phyloP scores from a whole-genome alignment of 495 filamentous ascomycete genomes.

The Aspergillus campestris region DNA sequence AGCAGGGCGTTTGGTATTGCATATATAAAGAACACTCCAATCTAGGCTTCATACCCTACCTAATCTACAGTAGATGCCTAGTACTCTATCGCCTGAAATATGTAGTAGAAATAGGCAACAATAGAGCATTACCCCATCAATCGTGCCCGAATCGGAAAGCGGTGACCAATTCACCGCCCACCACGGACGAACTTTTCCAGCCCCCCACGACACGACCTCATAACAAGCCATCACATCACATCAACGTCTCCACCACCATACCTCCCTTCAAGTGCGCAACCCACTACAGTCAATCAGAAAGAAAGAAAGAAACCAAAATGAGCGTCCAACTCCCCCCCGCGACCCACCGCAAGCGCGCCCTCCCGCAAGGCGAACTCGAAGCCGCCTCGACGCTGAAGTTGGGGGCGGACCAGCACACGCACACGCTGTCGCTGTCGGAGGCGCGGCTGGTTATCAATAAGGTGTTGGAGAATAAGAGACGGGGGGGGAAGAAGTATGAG shows the following conservation, averaged over 20 bases:
- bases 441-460: slow-evolving; percentile 87
- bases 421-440: slow-evolving; percentile 80
- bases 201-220: too few relatives aligned
- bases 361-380: slow-evolving; percentile 78
- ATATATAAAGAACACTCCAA: too few relatives aligned
- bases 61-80: too few relatives aligned
- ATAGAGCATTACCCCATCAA: too few relatives aligned
- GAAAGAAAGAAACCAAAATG: slow-evolving; percentile 16
- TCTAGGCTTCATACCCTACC: too few relatives aligned
- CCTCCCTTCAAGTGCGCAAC: background rate
- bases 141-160: too few relatives aligned
- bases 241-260: background rate
- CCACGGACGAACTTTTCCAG: too few relatives aligned
- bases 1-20: too few relatives aligned
- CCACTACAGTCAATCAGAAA: background rate
- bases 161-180: too few relatives aligned
- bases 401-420: slow-evolving; percentile 84
- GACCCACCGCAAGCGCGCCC: slow-evolving; percentile 63
- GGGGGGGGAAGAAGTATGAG: slow-evolving; percentile 40
- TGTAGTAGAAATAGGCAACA: too few relatives aligned
- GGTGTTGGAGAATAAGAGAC: slow-evolving; percentile 56
- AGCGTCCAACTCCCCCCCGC: slow-evolving; percentile 38
- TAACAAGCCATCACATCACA: too few relatives aligned
- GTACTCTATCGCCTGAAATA: too few relatives aligned
- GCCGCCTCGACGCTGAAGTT: slow-evolving; percentile 71